phyloP scores from a whole-genome alignment of 169 alveolate species.

The Plasmodium cynomolgi region DNA sequence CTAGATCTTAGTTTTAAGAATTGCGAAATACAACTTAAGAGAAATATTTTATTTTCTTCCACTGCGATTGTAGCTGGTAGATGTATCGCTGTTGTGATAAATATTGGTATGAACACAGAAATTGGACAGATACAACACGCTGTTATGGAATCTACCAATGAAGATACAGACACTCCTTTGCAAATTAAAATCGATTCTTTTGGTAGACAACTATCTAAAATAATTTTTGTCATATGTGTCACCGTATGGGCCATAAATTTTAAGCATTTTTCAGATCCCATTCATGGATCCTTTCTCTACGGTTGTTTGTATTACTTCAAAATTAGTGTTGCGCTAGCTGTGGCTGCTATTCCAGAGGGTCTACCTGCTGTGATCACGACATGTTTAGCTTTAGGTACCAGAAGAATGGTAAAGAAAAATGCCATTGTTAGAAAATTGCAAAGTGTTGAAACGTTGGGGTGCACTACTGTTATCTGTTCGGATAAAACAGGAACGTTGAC shows the following conservation, averaged over 20 bases:
- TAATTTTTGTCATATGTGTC: conserved; percentile 92
- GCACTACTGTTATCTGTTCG: conserved; percentile 98
- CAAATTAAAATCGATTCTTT: conserved; percentile 96
- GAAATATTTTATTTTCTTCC: conserved; percentile 94
- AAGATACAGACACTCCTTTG: conserved; percentile 96
- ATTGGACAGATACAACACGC: conserved; percentile 97
- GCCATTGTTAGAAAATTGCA: conserved; percentile 97
- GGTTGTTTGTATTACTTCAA: conserved; percentile 98
- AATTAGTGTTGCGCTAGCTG: conserved; percentile 99
- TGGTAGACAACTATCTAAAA: conserved; percentile 94
- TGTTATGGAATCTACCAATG: conserved; percentile 95
- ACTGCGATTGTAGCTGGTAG: conserved; percentile 95
- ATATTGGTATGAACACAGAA: conserved; percentile 98
- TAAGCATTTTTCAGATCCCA: conserved; percentile 95
- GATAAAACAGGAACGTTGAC: conserved; percentile 99
- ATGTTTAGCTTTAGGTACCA: conserved; percentile 97
- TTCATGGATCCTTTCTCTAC: conserved; percentile 94
- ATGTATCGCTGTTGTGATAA: conserved; percentile 94
- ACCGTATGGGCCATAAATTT: conserved; percentile 97
- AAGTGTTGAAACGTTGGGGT: conserved; percentile 98
- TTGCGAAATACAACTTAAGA: conserved; percentile 89
- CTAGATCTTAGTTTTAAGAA: conserved; percentile 76
- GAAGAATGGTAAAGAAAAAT: conserved; percentile 96
- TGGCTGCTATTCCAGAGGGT: conserved; percentile 99
- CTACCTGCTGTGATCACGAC: conserved; percentile 99